These are phyloP conservation scores for Termitomyces heimii DNA, from an alignment of 768 basidiomycete genomes.

Conservation along the genomic window DNA sequence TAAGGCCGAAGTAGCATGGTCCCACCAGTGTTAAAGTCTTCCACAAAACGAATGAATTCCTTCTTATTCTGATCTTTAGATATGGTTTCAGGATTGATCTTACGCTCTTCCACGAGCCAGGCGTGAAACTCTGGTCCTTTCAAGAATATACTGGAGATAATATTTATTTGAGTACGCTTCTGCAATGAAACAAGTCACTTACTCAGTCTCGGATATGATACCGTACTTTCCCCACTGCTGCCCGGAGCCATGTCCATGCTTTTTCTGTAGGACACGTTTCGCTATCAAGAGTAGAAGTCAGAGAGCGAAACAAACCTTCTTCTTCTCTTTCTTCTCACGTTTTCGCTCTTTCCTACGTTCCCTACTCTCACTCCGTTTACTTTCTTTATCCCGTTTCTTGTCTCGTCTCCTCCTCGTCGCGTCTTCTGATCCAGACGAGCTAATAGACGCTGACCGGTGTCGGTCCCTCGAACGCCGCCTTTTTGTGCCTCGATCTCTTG, in stretches of 20 bases:
- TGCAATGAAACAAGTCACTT: slow-evolving; percentile 21
- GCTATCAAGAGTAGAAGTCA: background rate
- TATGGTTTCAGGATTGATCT: slow-evolving; percentile 84
- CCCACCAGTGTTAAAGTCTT: slow-evolving; percentile 79
- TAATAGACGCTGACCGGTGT: slow-evolving; percentile 30
- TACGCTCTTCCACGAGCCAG: slow-evolving; percentile 92
- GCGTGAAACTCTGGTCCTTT: slow-evolving; percentile 85
- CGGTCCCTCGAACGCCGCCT: slow-evolving; percentile 11
- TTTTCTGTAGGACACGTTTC: slow-evolving; percentile 31
- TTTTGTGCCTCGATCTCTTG: slow-evolving; percentile 10
- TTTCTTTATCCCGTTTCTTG: slow-evolving; percentile 40
- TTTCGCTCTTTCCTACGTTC: slow-evolving; percentile 30
- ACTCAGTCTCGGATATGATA: slow-evolving; percentile 83
- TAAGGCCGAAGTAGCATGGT: background rate
- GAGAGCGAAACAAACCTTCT: slow-evolving; percentile 31
- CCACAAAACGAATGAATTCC: slow-evolving; percentile 77
- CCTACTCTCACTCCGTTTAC: slow-evolving; percentile 38
- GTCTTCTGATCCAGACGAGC: slow-evolving; percentile 35
- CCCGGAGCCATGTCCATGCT: slow-evolving; percentile 47
- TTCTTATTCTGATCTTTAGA: slow-evolving; percentile 83
- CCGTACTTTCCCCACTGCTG: slow-evolving; percentile 91
- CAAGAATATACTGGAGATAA: slow-evolving; percentile 60
- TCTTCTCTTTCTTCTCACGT: slow-evolving; percentile 48
- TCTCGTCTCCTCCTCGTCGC: slow-evolving; percentile 39
- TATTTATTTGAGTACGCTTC: background rate